Evolutionary conservation across 371 early-diverging fungal species (phyloP).

Genomic region (Rhizomucor miehei): DNA sequence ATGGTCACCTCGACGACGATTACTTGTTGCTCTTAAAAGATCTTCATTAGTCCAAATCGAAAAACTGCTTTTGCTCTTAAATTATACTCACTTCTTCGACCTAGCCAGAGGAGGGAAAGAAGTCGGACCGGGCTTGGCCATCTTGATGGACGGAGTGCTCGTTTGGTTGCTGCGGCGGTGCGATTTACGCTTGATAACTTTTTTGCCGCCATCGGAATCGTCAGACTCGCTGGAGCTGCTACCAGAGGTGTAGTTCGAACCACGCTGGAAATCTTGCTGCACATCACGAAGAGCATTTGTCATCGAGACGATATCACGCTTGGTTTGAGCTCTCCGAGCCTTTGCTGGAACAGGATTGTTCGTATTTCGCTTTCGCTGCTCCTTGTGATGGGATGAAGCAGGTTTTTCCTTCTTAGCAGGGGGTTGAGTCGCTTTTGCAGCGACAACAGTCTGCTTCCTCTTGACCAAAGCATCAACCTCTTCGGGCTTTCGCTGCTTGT

Average conservation of each 20-base stretch:
- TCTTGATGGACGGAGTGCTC: slow-evolving; percentile 3
- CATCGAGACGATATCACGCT: slow-evolving; percentile 9
- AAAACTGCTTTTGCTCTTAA: too few species aligned
- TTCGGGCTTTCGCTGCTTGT: slow-evolving; percentile 3
- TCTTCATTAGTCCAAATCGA: too few species aligned
- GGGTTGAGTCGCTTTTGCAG: neutral
- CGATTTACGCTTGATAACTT: slow-evolving; percentile 2
- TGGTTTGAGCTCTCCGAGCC: slow-evolving; percentile 7
- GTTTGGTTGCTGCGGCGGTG: slow-evolving; percentile 1
- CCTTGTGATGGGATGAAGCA: slow-evolving; percentile 6
- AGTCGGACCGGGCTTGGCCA: too few species aligned
- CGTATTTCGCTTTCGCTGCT: neutral
- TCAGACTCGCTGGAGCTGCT: slow-evolving; percentile 5
- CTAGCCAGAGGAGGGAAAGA: too few species aligned
- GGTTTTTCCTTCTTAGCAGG: slow-evolving; percentile 6
- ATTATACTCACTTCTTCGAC: slow-evolving; percentile 5
- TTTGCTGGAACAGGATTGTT: slow-evolving; percentile 2
- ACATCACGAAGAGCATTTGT: slow-evolving; percentile 6
- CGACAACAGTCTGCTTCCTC: slow-evolving; percentile 4
- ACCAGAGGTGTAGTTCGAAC: neutral
- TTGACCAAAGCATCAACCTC: neutral
- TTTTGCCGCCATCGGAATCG: slow-evolving; percentile 10
- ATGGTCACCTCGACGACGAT: too few species aligned
- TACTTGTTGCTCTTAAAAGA: too few species aligned
- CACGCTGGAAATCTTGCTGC: slow-evolving; percentile 7